Conservation (phyloP, 1,139 yeast genomes). For the Keqinozyma sinolaborantium region DNA sequence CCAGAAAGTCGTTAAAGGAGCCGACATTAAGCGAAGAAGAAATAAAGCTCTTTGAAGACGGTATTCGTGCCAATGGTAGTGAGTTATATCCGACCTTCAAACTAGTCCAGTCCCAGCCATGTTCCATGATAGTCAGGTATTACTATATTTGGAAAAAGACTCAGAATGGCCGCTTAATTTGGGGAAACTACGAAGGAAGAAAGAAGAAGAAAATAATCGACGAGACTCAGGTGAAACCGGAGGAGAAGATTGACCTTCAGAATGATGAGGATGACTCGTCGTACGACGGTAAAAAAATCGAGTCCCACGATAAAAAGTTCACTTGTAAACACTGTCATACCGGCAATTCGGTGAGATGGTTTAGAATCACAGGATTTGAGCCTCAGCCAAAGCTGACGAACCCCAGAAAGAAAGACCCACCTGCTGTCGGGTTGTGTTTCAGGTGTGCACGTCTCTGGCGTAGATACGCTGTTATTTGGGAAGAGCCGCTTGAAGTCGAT, state of each 20-base stretch:
- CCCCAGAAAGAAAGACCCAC: slow-evolving; percentile 18
- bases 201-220: slow-evolving; percentile 49
- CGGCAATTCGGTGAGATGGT: slow-evolving; percentile 58
- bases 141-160: slow-evolving; percentile 94
- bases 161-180: slow-evolving; percentile 63
- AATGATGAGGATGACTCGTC: slow-evolving; percentile 72
- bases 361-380: slow-evolving; percentile 63
- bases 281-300: slow-evolving; percentile 52
- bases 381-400: slow-evolving; percentile 21
- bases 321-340: slow-evolving; percentile 68
- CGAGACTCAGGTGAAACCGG: slow-evolving; percentile 24
- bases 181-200: slow-evolving; percentile 84
- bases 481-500: slow-evolving; percentile 66
- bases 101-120: slow-evolving; percentile 65
- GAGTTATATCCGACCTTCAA: slow-evolving; percentile 73
- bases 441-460: slow-evolving; percentile 93
- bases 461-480: slow-evolving; percentile 89
- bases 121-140: slow-evolving; percentile 76
- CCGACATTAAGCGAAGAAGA: slow-evolving; percentile 73
- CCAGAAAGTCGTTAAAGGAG: slow-evolving; percentile 61
- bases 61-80: slow-evolving; percentile 70
- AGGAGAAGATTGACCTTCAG: slow-evolving; percentile 28
- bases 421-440: slow-evolving; percentile 61
- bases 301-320: slow-evolving; percentile 30
- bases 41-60: slow-evolving; percentile 66